Conservation (phyloP, 352 stramenopile species). For the Plasmopara halstedii region DNA sequence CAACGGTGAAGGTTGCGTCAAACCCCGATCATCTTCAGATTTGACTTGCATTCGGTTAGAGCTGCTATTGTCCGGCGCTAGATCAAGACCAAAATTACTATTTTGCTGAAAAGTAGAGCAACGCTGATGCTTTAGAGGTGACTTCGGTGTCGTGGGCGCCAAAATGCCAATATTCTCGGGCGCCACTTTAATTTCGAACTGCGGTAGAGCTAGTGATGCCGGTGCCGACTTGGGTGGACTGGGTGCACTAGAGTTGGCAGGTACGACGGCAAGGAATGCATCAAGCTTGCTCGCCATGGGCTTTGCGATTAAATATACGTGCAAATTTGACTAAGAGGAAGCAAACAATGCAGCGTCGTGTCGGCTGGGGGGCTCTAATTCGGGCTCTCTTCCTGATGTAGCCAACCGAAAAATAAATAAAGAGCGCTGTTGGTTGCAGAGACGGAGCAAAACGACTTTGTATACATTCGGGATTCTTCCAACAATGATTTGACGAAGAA, state of each 20-base stretch:
- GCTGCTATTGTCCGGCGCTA: constrained; percentile 13
- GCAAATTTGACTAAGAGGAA: too few species aligned
- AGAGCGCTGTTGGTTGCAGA: not conserved
- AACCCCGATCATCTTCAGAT: constrained; percentile 5
- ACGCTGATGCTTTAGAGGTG: constrained; percentile 22
- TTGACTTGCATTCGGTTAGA: constrained; percentile 26
- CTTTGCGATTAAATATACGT: constrained; percentile 9
- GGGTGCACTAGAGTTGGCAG: constrained; percentile 42
- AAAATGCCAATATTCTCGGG: constrained; percentile 3
- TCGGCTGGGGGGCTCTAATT: not conserved
- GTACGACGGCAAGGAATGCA: constrained; percentile 65
- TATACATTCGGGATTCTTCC: not conserved
- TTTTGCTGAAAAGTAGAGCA: constrained; percentile 13
- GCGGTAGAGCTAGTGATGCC: constrained; percentile 17
- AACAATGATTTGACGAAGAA: not conserved
- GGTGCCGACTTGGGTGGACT: constrained; percentile 25
- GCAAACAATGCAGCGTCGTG: not conserved
- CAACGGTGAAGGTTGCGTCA: constrained; percentile 11
- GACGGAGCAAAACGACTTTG: not conserved
- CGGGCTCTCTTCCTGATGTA: not conserved
- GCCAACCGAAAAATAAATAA: not conserved
- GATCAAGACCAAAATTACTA: constrained; percentile 20
- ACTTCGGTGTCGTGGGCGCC: constrained; percentile 34
- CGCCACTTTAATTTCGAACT: constrained; percentile 18
- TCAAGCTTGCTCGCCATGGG: constrained; percentile 62